phyloP scores from a whole-genome alignment of 768 basidiomycete species.

The Phanerochaete carnosa region DNA sequence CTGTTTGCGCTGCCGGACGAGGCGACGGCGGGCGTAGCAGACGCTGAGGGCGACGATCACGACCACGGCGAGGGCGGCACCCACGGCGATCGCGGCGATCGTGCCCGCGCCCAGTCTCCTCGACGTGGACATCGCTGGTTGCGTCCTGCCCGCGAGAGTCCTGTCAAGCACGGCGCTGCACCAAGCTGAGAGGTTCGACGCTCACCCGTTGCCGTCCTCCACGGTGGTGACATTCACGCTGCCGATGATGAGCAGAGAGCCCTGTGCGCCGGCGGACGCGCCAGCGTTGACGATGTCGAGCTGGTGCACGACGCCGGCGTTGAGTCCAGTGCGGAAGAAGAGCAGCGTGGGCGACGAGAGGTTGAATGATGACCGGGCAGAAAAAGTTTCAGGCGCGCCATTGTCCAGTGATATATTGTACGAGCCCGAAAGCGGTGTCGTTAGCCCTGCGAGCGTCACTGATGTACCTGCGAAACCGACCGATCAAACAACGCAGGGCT shows the following conservation, averaged over 20 bases:
- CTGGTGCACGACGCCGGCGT: constrained; percentile 44
- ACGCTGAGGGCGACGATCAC: constrained; percentile 43
- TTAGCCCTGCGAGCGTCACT: constrained; percentile 56
- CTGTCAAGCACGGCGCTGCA: neutral
- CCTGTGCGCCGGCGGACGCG: constrained; percentile 18
- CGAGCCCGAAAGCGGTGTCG: constrained; percentile 52
- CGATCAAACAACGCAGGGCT: constrained; percentile 8
- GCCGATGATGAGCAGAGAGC: constrained; percentile 45
- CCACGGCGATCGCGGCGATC: constrained; percentile 63
- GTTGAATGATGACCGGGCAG: constrained; percentile 43
- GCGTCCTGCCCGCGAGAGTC: neutral
- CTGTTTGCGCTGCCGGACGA: constrained; percentile 23
- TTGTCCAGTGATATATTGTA: constrained; percentile 56
- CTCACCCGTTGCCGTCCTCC: constrained; percentile 34
- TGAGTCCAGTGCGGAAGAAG: constrained; percentile 60
- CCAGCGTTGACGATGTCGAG: constrained; percentile 57
- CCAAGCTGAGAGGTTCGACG: constrained; percentile 4
- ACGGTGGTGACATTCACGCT: constrained; percentile 49
- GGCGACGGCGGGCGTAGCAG: constrained; percentile 46
- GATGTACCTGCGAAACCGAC: constrained; percentile 47
- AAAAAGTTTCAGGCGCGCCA: constrained; percentile 21
- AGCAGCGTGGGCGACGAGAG: constrained; percentile 53
- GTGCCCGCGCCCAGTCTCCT: constrained; percentile 43
- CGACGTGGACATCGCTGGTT: constrained; percentile 23
- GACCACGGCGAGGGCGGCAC: constrained; percentile 49